These are phyloP conservation scores for Aureobasidium musti DNA, from an alignment of 2,329 filamentous ascomycete genomes.

Conservation along the genomic window DNA sequence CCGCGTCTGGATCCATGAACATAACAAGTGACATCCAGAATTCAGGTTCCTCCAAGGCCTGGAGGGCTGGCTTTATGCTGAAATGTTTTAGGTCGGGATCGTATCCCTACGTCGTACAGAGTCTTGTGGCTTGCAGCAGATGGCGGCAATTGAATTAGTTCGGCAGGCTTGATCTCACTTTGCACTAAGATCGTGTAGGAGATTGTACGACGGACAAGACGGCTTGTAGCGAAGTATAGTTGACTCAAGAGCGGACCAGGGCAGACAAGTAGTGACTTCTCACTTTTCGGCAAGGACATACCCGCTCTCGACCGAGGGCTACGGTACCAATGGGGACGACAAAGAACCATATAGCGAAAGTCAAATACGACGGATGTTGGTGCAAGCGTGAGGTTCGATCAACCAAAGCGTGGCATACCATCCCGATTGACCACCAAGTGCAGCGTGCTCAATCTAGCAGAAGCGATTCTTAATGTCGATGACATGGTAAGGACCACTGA, in stretches of 20 bases:
- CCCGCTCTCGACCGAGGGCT: constrained; percentile 8
- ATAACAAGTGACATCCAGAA: not conserved
- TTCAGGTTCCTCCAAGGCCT: constrained; percentile 1
- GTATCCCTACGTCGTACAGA: not conserved
- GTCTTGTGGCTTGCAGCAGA: not conserved
- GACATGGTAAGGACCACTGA: not conserved
- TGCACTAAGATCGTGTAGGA: not conserved
- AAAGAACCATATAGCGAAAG: not conserved
- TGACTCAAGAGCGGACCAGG: not conserved
- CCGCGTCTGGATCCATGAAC: not conserved
- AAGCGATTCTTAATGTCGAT: not conserved
- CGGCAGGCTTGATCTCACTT: not conserved
- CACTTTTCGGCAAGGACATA: not conserved
- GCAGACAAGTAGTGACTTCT: not conserved
- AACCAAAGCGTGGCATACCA: not conserved
- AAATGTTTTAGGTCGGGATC: not conserved
- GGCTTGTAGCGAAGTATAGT: not conserved
- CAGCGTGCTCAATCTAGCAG: not conserved
- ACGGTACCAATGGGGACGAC: not conserved
- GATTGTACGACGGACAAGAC: not conserved
- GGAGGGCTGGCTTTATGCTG: constrained; percentile 1
- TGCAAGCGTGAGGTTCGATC: not conserved
- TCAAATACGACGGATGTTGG: not conserved
- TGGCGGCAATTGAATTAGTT: not conserved
- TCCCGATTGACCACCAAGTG: not conserved